These are phyloP conservation scores for Tolypocladium sp. DNA, from an alignment of 2,329 filamentous ascomycete species.

Conservation along the genomic window DNA sequence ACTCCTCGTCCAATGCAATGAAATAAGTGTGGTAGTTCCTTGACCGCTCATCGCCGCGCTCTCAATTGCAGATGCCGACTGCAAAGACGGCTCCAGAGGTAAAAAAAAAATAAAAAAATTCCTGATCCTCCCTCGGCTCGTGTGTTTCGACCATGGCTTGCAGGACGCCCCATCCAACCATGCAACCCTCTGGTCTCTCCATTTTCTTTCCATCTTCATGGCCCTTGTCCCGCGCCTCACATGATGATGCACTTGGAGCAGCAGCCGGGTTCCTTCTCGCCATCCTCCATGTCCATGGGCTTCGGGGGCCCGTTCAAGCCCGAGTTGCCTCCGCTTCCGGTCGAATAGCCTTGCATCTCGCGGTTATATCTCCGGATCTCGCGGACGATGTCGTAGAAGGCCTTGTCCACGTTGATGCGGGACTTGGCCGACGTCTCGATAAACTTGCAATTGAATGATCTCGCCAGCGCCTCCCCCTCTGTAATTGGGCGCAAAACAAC, in stretches of 20 bases:
- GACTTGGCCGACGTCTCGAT: constrained; percentile 99
- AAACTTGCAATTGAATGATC: constrained; percentile 91
- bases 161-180: not conserved
- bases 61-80: not conserved
- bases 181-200: not conserved
- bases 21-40: constrained; percentile 8
- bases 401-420: constrained; percentile 95
- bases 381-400: constrained; percentile 96
- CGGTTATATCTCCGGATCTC: constrained; percentile 98
- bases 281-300: constrained; percentile 74
- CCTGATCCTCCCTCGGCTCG: not conserved
- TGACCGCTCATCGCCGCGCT: not conserved
- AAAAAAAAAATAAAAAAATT: not conserved
- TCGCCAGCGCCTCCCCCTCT: constrained; percentile 87
- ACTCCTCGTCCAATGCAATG: constrained; percentile 30
- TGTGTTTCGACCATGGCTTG: not conserved
- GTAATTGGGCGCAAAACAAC: constrained; percentile 10
- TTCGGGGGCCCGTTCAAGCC: constrained; percentile 51
- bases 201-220: not conserved
- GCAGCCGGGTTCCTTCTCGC: constrained; percentile 63
- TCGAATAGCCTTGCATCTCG: constrained; percentile 85
- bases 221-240: constrained; percentile 39
- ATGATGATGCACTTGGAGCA: constrained; percentile 83
- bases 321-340: constrained; percentile 55
- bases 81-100: not conserved